Percentiles rank a stretch among this genome's conserved stretches.
Conservation (phyloP, 176 grass and related monocot genomes). For the Musa itinerans region DNA sequence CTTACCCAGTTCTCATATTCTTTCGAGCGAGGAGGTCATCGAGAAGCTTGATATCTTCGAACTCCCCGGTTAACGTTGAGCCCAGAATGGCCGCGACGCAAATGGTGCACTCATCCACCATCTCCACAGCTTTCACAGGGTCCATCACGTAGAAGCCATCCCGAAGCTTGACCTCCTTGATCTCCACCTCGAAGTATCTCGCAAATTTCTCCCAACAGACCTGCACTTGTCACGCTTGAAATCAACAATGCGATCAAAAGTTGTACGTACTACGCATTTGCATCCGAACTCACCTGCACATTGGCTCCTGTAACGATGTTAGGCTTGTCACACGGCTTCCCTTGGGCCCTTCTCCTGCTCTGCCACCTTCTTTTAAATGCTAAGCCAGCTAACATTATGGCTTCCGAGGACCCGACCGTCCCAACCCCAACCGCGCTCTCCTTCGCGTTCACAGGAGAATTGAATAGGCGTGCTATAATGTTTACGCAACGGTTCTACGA, state of each 20-base stretch:
- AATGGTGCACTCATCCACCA: conserved; percentile 80
- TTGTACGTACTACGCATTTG: not conserved
- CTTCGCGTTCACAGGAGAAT: conserved; percentile 45
- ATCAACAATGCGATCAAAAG: not conserved
- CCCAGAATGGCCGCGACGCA: conserved; percentile 82
- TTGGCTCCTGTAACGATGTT: conserved; percentile 90
- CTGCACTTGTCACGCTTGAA: conserved; percentile 8
- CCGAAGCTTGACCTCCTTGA: conserved; percentile 71
- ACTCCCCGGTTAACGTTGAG: conserved; percentile 71
- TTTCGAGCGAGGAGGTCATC: conserved; percentile 52
- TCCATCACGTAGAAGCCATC: conserved; percentile 77
- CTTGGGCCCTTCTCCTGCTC: conserved; percentile 58
- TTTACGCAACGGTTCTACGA: conserved; percentile 69
- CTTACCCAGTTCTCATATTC: conserved; percentile 76
- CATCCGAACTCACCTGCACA: conserved; percentile 46
- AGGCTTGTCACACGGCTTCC: conserved; percentile 64
- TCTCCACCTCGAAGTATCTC: conserved; percentile 69
- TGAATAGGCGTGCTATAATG: conserved; percentile 77
- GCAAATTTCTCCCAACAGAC: conserved; percentile 91
- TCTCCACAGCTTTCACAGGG: conserved; percentile 68
- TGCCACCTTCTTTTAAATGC: conserved; percentile 89
- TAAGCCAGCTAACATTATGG: conserved; percentile 73
- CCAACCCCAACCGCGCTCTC: conserved; percentile 56
- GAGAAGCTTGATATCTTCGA: conserved; percentile 55
- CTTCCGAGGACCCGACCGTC: conserved; percentile 70